phyloP scores from a whole-genome alignment of 2,329 filamentous ascomycete genomes.

The Colletotrichum karsti region DNA sequence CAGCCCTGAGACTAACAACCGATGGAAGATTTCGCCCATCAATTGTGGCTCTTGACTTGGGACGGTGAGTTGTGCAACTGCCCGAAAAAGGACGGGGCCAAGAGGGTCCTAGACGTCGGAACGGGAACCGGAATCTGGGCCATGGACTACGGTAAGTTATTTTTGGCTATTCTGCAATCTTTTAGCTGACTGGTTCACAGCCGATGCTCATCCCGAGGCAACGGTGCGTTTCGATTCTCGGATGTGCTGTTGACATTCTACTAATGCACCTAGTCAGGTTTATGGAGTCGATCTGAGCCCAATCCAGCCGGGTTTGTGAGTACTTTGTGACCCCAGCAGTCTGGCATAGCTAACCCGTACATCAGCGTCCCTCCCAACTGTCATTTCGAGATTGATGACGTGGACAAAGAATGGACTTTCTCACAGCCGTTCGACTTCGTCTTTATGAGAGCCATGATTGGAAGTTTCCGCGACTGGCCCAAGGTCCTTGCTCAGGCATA shows the following conservation, averaged over 20 bases:
- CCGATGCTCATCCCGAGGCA: conserved; percentile 40
- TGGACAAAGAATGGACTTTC: conserved; percentile 43
- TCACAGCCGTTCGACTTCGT: conserved; percentile 40
- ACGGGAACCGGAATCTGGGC: conserved; percentile 24
- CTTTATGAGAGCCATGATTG: not conserved
- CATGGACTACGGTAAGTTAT: conserved; percentile 26
- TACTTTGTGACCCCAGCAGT: not conserved
- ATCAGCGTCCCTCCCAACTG: conserved; percentile 51
- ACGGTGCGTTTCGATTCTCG: conserved; percentile 19
- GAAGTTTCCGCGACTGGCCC: conserved; percentile 31
- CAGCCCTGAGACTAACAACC: not conserved
- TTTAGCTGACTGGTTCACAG: conserved; percentile 15
- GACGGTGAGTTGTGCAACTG: not conserved
- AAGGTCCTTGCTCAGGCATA: not conserved
- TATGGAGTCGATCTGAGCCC: conserved; percentile 42
- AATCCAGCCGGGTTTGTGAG: conserved; percentile 40
- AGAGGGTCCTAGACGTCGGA: not conserved
- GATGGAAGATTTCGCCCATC: not conserved
- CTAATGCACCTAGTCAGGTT: conserved; percentile 20
- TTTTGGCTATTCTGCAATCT: too few relatives aligned
- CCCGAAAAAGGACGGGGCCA: conserved; percentile 3
- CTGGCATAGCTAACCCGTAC: conserved; percentile 28
- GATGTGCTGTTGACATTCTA: too few relatives aligned
- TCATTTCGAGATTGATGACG: conserved; percentile 49
- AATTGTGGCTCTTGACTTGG: not conserved